Evolutionary conservation across 768 basidiomycete genomes (phyloP).

Genomic region (Wakefieldia striispora): DNA sequence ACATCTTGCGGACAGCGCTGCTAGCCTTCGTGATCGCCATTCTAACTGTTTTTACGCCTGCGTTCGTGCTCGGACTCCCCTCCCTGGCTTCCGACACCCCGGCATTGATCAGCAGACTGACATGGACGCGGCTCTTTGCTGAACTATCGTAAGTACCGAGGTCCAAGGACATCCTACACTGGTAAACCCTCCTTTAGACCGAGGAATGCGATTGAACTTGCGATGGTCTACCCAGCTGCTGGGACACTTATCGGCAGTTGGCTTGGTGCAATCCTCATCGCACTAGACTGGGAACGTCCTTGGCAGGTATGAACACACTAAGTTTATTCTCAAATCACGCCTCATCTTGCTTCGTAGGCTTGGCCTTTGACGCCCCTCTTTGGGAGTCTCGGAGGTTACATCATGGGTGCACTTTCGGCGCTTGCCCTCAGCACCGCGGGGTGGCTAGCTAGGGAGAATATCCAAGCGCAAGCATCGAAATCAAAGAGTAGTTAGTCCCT

Average conservation of each 20-base stretch:
- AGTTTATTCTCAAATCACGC: neutral
- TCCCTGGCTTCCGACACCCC: conserved; percentile 40
- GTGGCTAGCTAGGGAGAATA: conserved; percentile 40
- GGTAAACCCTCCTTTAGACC: conserved; percentile 34
- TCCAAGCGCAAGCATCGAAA: conserved; percentile 24
- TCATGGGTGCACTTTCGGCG: conserved; percentile 55
- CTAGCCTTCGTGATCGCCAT: conserved; percentile 68
- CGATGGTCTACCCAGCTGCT: conserved; percentile 74
- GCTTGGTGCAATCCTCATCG: conserved; percentile 80
- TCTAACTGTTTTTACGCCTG: conserved; percentile 63
- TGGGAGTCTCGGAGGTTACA: conserved; percentile 68
- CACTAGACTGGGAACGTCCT: conserved; percentile 95
- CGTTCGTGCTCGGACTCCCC: conserved; percentile 67
- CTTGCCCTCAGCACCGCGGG: conserved; percentile 43
- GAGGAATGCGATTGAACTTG: conserved; percentile 69
- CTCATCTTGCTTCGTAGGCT: conserved; percentile 43
- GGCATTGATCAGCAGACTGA: conserved; percentile 54
- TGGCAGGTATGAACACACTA: conserved; percentile 78
- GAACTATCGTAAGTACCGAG: conserved; percentile 67
- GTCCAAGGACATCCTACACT: neutral
- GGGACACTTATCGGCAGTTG: conserved; percentile 76
- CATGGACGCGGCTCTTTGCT: conserved; percentile 79
- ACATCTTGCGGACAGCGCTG: conserved; percentile 59
- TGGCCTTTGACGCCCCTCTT: conserved; percentile 82
- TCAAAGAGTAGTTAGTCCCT: conserved; percentile 20